Percentiles rank a stretch among this genome's conserved stretches.
Evolutionary conservation across 345 rosid species (phyloP).

Genomic region (Zanthoxylum bungeanum): DNA sequence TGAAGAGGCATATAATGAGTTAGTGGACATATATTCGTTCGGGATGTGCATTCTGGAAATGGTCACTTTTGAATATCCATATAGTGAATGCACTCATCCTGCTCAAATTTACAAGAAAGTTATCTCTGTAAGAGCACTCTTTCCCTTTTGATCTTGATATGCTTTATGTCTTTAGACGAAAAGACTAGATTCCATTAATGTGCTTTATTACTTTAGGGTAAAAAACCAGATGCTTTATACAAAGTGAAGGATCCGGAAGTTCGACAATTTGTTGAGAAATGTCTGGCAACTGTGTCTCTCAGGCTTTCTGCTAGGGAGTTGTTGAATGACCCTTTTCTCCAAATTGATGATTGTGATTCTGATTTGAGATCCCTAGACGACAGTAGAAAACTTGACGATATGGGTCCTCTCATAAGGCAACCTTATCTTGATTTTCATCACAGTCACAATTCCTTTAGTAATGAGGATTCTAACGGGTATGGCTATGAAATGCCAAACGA

Average conservation of each 20-base stretch:
- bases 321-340: conserved; percentile 79
- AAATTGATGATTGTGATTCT: conserved; percentile 49
- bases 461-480: conserved; percentile 46
- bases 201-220: conserved; percentile 56
- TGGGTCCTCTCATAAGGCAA: conserved; percentile 50
- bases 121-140: conserved; percentile 62
- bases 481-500: conserved; percentile 34
- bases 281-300: conserved; percentile 73
- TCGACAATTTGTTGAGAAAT: conserved; percentile 75
- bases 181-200: conserved; percentile 11
- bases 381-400: conserved; percentile 35
- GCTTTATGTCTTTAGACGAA: background rate
- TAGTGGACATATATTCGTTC: conserved; percentile 95
- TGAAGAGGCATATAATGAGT: conserved; percentile 91
- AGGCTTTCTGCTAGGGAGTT: conserved; percentile 90
- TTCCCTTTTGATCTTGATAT: background rate
- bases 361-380: conserved; percentile 47
- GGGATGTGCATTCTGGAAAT: conserved; percentile 98
- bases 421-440: conserved; percentile 42
- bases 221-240: conserved; percentile 83
- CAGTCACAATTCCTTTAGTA: conserved; percentile 29
- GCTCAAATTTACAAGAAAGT: conserved; percentile 99
- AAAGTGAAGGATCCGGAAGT: conserved; percentile 83
- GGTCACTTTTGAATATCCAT: conserved; percentile 98
- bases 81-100: conserved; percentile 88